Evolutionary conservation across 768 basidiomycete species (phyloP).

Genomic region (Coprinopsis sp.): DNA sequence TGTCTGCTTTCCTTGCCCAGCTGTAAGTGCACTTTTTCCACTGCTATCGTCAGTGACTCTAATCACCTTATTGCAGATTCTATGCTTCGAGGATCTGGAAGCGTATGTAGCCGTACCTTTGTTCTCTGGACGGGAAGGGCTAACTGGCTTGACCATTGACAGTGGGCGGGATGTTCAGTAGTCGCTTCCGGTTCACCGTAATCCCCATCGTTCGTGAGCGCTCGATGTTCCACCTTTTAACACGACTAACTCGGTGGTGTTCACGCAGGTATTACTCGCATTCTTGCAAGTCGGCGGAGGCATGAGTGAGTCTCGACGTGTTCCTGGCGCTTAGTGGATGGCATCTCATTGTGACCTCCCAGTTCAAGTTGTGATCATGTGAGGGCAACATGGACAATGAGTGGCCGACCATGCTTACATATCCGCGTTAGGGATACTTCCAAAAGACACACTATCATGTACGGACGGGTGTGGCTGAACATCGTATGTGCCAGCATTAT

Average conservation of each 20-base stretch:
- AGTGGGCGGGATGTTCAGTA: background rate
- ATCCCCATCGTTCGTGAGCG: background rate
- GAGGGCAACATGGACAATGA: background rate
- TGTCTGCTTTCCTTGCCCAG: background rate
- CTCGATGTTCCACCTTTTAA: background rate
- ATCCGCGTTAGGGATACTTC: background rate
- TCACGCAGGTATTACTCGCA: background rate
- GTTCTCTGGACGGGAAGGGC: background rate
- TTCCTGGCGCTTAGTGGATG: no score
- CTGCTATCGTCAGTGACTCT: background rate
- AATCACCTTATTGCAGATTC: background rate
- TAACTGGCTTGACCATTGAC: background rate
- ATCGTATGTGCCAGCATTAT: background rate
- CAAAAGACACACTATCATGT: background rate
- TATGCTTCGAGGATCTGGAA: conserved; percentile 1
- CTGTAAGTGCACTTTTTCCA: background rate
- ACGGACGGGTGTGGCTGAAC: background rate
- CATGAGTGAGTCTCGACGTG: background rate
- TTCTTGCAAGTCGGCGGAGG: background rate
- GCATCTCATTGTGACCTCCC: background rate
- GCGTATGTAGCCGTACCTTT: background rate
- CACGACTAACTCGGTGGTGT: background rate
- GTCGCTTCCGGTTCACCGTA: background rate
- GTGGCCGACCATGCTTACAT: background rate
- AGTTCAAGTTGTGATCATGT: conserved; percentile 6